Percentiles rank a stretch among this genome's conserved stretches.
Evolutionary conservation across 345 rosid species (phyloP).

Genomic region (Populus tremula): DNA sequence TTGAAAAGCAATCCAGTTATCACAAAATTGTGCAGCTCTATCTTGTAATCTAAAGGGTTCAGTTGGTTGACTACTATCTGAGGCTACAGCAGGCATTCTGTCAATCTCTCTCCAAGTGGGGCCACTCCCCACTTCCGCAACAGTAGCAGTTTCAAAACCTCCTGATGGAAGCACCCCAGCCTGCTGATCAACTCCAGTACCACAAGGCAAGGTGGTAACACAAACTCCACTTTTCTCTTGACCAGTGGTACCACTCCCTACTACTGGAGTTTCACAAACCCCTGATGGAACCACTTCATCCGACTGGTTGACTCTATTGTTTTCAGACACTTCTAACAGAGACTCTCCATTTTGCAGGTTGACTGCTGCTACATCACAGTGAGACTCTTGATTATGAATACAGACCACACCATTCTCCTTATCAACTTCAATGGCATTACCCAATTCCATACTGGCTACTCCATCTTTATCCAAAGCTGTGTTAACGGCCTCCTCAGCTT

Average conservation of each 20-base stretch:
- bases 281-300: neutral
- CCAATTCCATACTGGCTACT: neutral
- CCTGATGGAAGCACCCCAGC: conserved; percentile 4
- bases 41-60: conserved; percentile 32
- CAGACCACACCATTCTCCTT: neutral
- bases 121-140: neutral
- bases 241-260: neutral
- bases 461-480: neutral
- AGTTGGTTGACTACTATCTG: conserved; percentile 5
- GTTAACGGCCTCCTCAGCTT: neutral
- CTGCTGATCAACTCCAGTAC: conserved; percentile 1
- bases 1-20: conserved; percentile 22
- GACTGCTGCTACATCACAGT: neutral
- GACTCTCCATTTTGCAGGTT: neutral
- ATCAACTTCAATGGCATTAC: neutral
- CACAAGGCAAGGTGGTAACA: neutral
- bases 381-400: neutral
- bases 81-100: neutral
- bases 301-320: neutral
- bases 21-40: conserved; percentile 28
- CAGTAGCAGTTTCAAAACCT: neutral
- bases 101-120: neutral
- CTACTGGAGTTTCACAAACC: conserved; percentile 6
- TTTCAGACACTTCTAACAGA: neutral
- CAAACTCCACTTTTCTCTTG: conserved; percentile 10